A percentile compares a stretch with the other conserved stretches of the same genome.
Evolutionary conservation across 257 asterid genomes (phyloP).

Genomic region (Lavandula angustifolia): DNA sequence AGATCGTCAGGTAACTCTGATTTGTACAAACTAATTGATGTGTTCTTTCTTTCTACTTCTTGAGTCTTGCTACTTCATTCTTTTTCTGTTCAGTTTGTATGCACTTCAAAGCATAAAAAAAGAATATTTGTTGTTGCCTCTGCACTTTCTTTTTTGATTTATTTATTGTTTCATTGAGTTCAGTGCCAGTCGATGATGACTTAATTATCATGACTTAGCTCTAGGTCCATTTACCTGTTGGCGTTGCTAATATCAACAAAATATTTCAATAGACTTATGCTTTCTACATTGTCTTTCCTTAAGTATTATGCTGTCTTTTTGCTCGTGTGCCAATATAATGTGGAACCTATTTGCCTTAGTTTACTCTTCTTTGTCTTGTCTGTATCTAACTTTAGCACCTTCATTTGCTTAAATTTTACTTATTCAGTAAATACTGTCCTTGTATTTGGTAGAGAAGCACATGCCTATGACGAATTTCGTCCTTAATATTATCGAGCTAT

Average conservation of each 20-base stretch:
- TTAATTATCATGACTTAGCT: conserved; percentile 3
- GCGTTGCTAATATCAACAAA: not conserved
- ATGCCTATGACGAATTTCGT: not conserved
- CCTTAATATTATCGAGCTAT: conserved; percentile 13
- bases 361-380: not conserved
- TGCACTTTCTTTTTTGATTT: not conserved
- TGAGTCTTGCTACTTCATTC: not conserved
- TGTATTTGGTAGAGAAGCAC: not conserved
- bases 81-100: not conserved
- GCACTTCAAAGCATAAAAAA: conserved; percentile 13
- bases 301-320: not conserved
- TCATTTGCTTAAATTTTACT: not conserved
- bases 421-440: not conserved
- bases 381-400: not conserved
- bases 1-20: conserved; percentile 39
- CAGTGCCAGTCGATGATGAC: not conserved
- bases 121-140: conserved; percentile 10
- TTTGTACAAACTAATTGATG: conserved; percentile 19
- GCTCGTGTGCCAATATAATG: not conserved
- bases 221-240: not conserved
- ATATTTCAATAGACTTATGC: not conserved
- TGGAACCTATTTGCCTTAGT: conserved; percentile 3
- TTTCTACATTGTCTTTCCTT: not conserved
- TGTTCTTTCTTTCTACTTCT: conserved; percentile 7
- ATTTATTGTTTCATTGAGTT: not conserved